Evolutionary conservation across 2,329 filamentous ascomycete genomes (phyloP).

Genomic region (Ascochyta viciae-villosae): DNA sequence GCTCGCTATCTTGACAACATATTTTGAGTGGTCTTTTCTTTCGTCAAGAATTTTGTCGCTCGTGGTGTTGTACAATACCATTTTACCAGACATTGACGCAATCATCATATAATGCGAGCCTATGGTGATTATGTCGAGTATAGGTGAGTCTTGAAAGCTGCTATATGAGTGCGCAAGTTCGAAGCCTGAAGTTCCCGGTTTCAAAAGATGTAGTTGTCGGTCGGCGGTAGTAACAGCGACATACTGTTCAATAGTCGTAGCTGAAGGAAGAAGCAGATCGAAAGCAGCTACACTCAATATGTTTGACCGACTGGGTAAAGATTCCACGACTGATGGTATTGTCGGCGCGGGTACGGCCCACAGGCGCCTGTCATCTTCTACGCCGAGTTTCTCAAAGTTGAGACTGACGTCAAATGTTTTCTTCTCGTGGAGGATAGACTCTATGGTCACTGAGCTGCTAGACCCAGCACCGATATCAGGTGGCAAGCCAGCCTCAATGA

Average conservation of each 20-base stretch:
- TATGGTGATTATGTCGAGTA: conserved; percentile 59
- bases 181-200: conserved; percentile 41
- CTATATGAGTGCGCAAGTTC: conserved; percentile 46
- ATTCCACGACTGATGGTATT: conserved; percentile 50
- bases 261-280: conserved; percentile 36
- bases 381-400: conserved; percentile 62
- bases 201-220: conserved; percentile 56
- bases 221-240: conserved; percentile 49
- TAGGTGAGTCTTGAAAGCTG: conserved; percentile 59
- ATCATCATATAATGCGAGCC: conserved; percentile 57
- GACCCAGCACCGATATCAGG: conserved; percentile 55
- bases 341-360: conserved; percentile 60
- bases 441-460: conserved; percentile 61
- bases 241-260: conserved; percentile 26
- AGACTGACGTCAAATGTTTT: conserved; percentile 62
- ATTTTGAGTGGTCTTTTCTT: conserved; percentile 66
- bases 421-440: conserved; percentile 68
- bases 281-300: conserved; percentile 60
- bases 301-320: conserved; percentile 59
- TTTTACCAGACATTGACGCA: conserved; percentile 66
- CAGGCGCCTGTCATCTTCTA: conserved; percentile 50
- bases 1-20: conserved; percentile 60
- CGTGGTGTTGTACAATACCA: conserved; percentile 57
- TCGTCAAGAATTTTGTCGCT: conserved; percentile 52
- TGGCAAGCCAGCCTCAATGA: conserved; percentile 63